Percentiles rank a stretch among this genome's conserved stretches.
phyloP scores from a whole-genome alignment of 1,284 basidiomycete species.

The Moesziomyces aphidis region DNA sequence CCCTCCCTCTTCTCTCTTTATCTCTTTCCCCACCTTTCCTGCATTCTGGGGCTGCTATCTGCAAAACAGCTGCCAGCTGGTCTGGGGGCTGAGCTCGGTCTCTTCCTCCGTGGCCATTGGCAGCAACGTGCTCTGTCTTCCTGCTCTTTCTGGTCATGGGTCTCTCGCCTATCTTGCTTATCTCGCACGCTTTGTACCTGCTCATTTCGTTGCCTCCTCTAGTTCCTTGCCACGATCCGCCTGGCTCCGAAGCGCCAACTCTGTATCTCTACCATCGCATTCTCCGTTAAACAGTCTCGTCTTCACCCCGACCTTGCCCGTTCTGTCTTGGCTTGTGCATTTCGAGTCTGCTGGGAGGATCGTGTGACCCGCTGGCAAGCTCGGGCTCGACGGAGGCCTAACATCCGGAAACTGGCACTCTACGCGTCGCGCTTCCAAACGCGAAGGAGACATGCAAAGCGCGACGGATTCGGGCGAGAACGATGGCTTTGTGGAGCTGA shows the following conservation, averaged over 20 bases:
- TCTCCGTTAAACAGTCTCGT: background rate
- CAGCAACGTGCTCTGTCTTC: background rate
- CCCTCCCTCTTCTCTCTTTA: background rate
- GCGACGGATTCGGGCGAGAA: background rate
- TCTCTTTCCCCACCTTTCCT: background rate
- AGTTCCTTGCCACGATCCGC: background rate
- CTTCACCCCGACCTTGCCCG: background rate
- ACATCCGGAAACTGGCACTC: background rate
- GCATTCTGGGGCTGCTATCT: background rate
- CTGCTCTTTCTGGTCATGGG: background rate
- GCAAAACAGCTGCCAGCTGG: conserved; percentile 4
- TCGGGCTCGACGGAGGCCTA: too few relatives aligned
- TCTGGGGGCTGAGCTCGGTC: background rate
- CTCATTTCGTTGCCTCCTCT: background rate
- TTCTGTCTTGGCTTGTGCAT: background rate
- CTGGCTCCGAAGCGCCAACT: background rate
- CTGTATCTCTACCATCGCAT: conserved; percentile 41
- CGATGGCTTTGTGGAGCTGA: background rate
- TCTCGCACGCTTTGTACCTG: background rate
- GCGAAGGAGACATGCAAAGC: background rate
- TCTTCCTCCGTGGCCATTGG: conserved; percentile 4
- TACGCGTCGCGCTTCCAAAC: background rate
- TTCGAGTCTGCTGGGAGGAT: too few relatives aligned
- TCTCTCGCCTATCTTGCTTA: conserved; percentile 1
- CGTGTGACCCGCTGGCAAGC: too few relatives aligned